These are phyloP conservation scores for Arthroderma sp. DNA, from an alignment of 2,329 filamentous ascomycete species.

Conservation along the genomic window DNA sequence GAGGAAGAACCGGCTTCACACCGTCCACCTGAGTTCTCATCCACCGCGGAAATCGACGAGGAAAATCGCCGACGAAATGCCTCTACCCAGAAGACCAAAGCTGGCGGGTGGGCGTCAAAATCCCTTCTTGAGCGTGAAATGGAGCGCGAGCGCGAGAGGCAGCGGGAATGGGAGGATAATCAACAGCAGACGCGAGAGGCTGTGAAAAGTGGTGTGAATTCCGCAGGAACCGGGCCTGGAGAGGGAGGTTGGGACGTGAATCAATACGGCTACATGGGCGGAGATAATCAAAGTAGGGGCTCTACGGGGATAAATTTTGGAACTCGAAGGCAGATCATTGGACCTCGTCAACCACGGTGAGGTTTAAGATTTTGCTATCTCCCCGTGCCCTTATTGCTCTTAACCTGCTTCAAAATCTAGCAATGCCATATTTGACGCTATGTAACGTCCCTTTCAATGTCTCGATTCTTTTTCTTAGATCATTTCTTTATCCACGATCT, in stretches of 20 bases:
- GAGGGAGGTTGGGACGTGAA: conserved; percentile 47
- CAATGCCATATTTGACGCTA: not conserved
- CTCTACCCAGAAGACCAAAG: conserved; percentile 45
- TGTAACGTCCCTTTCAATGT: too few species aligned
- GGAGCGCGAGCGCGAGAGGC: conserved; percentile 52
- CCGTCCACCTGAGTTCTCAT: conserved; percentile 33
- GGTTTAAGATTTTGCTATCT: not conserved
- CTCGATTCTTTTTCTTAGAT: too few species aligned
- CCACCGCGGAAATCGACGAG: conserved; percentile 42
- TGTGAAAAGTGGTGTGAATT: conserved; percentile 31
- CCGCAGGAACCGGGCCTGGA: conserved; percentile 35
- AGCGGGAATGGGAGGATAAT: conserved; percentile 51
- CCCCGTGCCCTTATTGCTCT: too few species aligned
- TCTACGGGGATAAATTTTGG: conserved; percentile 40
- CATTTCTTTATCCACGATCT: too few species aligned
- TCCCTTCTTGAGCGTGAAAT: conserved; percentile 53
- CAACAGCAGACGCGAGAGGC: conserved; percentile 40
- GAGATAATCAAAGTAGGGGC: conserved; percentile 46
- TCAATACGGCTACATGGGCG: conserved; percentile 51
- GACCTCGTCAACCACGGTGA: conserved; percentile 40
- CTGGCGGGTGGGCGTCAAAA: conserved; percentile 48
- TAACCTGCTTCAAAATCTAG: not conserved
- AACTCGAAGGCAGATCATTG: conserved; percentile 48
- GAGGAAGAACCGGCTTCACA: conserved; percentile 25
- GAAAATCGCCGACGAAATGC: conserved; percentile 43